These are phyloP conservation scores for Straminergon stramineum DNA, from an alignment of 225 moss, liverwort and hornwort genomes.

Conservation along the genomic window DNA sequence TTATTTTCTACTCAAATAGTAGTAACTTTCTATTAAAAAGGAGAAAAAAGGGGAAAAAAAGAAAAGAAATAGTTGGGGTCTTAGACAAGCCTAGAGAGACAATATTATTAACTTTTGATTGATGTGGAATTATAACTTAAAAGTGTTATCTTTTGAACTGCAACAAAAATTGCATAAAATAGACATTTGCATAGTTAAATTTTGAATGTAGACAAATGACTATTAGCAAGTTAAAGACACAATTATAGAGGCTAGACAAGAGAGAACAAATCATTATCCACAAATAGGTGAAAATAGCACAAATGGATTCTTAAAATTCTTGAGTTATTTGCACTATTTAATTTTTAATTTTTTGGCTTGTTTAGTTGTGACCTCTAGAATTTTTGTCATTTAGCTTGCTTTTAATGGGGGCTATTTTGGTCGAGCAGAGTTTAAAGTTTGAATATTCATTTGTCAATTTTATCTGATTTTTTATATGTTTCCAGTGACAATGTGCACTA, in stretches of 20 bases:
- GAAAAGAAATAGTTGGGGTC: neutral
- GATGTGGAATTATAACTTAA: neutral
- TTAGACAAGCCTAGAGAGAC: neutral
- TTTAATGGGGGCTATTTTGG: neutral
- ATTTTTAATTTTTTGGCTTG: neutral
- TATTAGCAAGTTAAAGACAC: neutral
- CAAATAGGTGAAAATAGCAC: neutral
- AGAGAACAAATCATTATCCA: neutral
- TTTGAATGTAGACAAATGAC: neutral
- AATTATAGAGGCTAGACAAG: neutral
- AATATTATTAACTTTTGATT: neutral
- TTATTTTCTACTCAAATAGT: accelerated
- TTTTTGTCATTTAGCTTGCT: neutral
- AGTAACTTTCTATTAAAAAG: neutral
- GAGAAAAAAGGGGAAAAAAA: accelerated
- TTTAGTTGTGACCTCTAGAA: neutral
- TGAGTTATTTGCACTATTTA: neutral
- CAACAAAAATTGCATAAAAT: neutral
- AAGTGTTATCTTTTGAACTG: accelerated
- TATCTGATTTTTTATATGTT: neutral
- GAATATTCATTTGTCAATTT: neutral
- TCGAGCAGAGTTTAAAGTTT: neutral
- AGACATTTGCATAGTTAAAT: neutral
- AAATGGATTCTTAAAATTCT: neutral
- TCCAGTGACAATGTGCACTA: neutral